A percentile compares a stretch with the other conserved stretches of the same genome.
These are phyloP conservation scores for Cronartium quercuum DNA, from an alignment of 1,284 basidiomycete species.

Conservation along the genomic window DNA sequence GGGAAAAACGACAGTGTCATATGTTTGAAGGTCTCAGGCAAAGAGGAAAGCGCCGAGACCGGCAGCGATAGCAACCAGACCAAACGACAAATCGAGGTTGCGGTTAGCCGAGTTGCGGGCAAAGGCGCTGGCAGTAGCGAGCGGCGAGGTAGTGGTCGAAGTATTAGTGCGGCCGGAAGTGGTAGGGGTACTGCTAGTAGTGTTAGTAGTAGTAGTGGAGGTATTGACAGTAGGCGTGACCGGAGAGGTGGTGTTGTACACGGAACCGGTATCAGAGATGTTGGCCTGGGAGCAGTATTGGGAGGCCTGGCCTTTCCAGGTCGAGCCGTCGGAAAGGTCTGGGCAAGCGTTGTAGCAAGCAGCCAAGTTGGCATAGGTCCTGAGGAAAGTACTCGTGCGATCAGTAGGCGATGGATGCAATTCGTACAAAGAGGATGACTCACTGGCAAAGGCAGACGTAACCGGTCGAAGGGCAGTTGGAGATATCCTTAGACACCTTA, in stretches of 20 bases:
- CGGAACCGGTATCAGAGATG: not conserved
- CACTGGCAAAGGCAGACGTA: constrained; percentile 32
- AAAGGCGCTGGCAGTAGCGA: not conserved
- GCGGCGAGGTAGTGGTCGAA: not conserved
- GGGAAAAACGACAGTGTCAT: no score
- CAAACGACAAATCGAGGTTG: not conserved
- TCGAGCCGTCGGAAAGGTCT: constrained; percentile 12
- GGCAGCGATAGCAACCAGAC: not conserved
- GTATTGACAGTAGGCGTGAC: not conserved
- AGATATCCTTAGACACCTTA: constrained; percentile 27
- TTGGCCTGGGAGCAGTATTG: constrained; percentile 7
- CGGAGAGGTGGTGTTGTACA: not conserved
- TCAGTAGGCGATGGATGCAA: not conserved
- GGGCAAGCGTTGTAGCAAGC: constrained; percentile 30
- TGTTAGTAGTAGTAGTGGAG: not conserved
- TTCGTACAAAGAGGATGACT: not conserved
- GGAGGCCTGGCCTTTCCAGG: constrained; percentile 11
- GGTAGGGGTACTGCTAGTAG: not conserved
- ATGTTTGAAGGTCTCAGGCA: no score
- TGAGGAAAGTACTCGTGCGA: not conserved
- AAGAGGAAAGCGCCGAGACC: not conserved
- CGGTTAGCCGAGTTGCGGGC: not conserved
- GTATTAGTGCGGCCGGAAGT: not conserved
- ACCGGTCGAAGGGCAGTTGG: constrained; percentile 3
- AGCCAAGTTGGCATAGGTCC: constrained; percentile 31